Conservation (phyloP, 805 yeast genomes). For the Saccharomycopsis fodiens region DNA sequence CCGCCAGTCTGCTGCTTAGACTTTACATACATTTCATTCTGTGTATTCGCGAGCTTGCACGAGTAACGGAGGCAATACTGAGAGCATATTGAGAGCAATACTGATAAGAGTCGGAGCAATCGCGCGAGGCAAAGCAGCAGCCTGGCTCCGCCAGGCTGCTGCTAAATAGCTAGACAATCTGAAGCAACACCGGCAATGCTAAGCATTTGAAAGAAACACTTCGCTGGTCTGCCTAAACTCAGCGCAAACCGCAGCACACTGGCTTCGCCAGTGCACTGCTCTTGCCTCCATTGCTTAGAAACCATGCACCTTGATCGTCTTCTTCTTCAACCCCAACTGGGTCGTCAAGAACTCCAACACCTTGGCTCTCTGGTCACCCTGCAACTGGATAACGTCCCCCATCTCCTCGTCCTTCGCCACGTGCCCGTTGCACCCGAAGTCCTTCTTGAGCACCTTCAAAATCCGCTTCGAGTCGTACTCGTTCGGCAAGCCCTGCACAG, state of each 20-base stretch:
- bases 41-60: too few species aligned
- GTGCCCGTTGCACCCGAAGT: constrained; percentile 98
- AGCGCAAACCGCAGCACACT: too few species aligned
- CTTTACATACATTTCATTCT: too few species aligned
- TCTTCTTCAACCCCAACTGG: constrained; percentile 85
- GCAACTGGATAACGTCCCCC: constrained; percentile 95
- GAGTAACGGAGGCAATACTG: too few species aligned
- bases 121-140: too few species aligned
- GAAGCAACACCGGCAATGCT: too few species aligned
- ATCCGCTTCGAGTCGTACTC: constrained; percentile 94
- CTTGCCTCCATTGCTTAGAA: constrained; percentile 41
- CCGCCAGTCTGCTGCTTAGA: too few species aligned
- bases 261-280: too few species aligned
- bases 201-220: neutral
- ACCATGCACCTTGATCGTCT: constrained; percentile 97
- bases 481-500: constrained; percentile 94
- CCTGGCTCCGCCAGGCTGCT: too few species aligned
- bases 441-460: constrained; percentile 89
- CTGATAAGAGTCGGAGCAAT: too few species aligned
- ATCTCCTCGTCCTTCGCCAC: constrained; percentile 92
- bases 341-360: constrained; percentile 86
- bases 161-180: too few species aligned
- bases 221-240: neutral
- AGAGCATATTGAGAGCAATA: too few species aligned
- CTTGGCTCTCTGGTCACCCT: constrained; percentile 98